phyloP scores from a whole-genome alignment of 1,139 yeast genomes.

The Saccharomyces pastorianus region DNA sequence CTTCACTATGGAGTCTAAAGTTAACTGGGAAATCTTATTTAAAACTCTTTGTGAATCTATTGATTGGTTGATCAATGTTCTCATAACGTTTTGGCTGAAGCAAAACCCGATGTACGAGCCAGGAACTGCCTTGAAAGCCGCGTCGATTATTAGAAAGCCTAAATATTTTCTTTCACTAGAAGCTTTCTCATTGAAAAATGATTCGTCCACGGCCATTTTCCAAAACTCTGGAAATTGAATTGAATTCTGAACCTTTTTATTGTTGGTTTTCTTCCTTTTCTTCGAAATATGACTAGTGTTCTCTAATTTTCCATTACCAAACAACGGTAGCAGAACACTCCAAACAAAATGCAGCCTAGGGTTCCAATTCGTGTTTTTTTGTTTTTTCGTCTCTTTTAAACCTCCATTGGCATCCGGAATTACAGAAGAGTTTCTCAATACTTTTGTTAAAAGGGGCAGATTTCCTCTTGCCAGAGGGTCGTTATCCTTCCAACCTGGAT shows the following conservation, averaged over 20 bases:
- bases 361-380: conserved; percentile 59
- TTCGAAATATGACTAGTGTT: conserved; percentile 30
- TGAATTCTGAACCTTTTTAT: conserved; percentile 15
- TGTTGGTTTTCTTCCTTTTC: conserved; percentile 33
- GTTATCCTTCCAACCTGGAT: conserved; percentile 54
- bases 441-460: conserved; percentile 50
- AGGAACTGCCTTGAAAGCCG: conserved; percentile 37
- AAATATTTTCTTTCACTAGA: conserved; percentile 81
- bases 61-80: conserved; percentile 72
- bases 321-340: conserved; percentile 49
- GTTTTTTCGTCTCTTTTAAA: conserved; percentile 32
- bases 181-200: conserved; percentile 65
- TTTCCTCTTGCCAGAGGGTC: conserved; percentile 72
- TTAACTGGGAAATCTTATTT: conserved; percentile 55
- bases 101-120: conserved; percentile 33
- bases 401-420: conserved; percentile 37
- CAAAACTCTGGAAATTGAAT: conserved; percentile 64
- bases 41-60: conserved; percentile 58
- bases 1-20: conserved; percentile 39
- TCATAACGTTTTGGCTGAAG: conserved; percentile 63
- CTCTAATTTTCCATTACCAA: conserved; percentile 18
- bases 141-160: conserved; percentile 70
- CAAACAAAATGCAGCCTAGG: conserved; percentile 81
- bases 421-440: conserved; percentile 47
- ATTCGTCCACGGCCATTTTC: conserved; percentile 72